These are phyloP conservation scores for Fusarium palustre DNA, from an alignment of 2,329 filamentous ascomycete genomes.

Conservation along the genomic window DNA sequence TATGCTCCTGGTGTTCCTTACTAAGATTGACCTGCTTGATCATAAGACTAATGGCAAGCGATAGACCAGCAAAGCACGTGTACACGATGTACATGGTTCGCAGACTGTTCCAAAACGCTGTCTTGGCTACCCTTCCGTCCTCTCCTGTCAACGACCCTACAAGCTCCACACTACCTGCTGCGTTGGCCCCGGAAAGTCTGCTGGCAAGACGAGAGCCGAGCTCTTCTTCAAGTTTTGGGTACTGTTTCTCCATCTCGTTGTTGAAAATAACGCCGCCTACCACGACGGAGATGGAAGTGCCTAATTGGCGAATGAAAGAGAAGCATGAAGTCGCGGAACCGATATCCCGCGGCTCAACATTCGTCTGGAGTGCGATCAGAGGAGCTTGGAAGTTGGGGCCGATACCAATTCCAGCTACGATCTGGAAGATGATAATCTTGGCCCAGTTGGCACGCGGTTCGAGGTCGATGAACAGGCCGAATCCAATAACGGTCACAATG, in stretches of 20 bases:
- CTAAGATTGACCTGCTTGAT: slow-evolving; percentile 63
- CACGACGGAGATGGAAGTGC: slow-evolving; percentile 75
- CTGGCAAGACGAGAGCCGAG: slow-evolving; percentile 64
- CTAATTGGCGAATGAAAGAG: slow-evolving; percentile 75
- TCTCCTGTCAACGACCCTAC: slow-evolving; percentile 63
- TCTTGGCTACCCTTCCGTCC: slow-evolving; percentile 57
- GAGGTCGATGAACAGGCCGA: slow-evolving; percentile 73
- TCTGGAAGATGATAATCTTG: slow-evolving; percentile 70
- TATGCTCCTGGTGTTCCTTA: slow-evolving; percentile 67
- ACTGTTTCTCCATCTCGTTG: slow-evolving; percentile 74
- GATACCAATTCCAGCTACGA: slow-evolving; percentile 72
- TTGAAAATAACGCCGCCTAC: slow-evolving; percentile 84
- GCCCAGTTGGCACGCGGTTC: slow-evolving; percentile 65
- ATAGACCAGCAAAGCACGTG: slow-evolving; percentile 61
- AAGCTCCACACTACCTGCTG: slow-evolving; percentile 69
- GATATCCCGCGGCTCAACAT: slow-evolving; percentile 71
- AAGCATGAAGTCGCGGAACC: slow-evolving; percentile 77
- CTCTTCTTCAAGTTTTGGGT: slow-evolving; percentile 58
- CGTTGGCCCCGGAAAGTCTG: slow-evolving; percentile 67
- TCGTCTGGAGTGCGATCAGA: slow-evolving; percentile 74
- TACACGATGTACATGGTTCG: slow-evolving; percentile 70
- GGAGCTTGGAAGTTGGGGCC: slow-evolving; percentile 78
- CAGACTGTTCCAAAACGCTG: slow-evolving; percentile 63
- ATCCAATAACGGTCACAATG: slow-evolving; percentile 70
- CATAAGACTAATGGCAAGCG: slow-evolving; percentile 60